A percentile compares a stretch with the other conserved stretches of the same genome.
phyloP scores from a whole-genome alignment of 495 filamentous ascomycete genomes.

The Xylaria castorea region DNA sequence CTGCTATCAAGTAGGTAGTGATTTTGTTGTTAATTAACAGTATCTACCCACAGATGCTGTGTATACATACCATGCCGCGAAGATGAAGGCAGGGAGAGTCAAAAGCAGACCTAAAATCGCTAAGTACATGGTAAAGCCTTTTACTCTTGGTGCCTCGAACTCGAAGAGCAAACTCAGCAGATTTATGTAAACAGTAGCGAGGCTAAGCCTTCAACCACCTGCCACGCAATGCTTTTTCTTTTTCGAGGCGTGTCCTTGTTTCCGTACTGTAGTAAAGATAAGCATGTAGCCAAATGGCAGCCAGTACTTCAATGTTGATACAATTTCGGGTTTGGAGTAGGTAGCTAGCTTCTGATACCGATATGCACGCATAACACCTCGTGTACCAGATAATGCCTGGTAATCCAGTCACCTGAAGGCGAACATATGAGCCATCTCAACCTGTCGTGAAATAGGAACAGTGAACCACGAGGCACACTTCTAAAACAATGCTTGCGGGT shows the following conservation, averaged over 20 bases:
- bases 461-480: slow-evolving; percentile 20
- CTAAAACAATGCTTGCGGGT: slow-evolving; percentile 16
- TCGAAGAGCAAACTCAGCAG: not conserved
- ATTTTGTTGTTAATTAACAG: too few species aligned
- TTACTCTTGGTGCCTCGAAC: not conserved
- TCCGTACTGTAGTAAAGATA: not conserved
- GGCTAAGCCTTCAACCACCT: not conserved
- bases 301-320: not conserved
- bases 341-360: not conserved
- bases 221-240: not conserved
- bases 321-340: not conserved
- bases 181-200: not conserved
- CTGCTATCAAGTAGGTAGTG: too few species aligned
- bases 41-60: too few species aligned
- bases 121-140: not conserved
- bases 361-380: slow-evolving; percentile 9
- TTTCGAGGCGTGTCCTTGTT: not conserved
- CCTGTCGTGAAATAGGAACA: not conserved
- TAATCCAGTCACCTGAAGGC: slow-evolving; percentile 17
- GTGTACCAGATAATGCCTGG: not conserved
- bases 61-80: not conserved
- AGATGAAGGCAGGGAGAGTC: not conserved
- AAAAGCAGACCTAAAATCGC: not conserved
- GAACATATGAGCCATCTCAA: slow-evolving; percentile 4
- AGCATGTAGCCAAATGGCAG: not conserved